Evolutionary conservation across 805 yeast genomes (phyloP).

Genomic region (Pichia manshurica): DNA sequence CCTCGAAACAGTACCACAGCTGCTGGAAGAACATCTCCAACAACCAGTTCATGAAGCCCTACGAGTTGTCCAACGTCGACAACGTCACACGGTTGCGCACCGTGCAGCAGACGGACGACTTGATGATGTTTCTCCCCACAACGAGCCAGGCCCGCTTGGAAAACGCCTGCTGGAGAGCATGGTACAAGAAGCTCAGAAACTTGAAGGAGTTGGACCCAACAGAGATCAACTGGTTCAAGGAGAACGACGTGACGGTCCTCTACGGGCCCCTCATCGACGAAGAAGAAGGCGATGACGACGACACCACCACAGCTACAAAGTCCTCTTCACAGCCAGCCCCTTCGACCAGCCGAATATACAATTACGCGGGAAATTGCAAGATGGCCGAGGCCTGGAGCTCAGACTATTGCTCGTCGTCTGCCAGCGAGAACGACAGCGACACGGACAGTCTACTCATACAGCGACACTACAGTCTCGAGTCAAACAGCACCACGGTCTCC

Average conservation of each 20-base stretch:
- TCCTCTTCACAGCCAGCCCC: neutral
- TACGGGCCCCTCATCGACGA: constrained; percentile 42
- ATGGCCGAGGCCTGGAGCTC: constrained; percentile 3
- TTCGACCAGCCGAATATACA: too few relatives aligned
- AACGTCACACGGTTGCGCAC: constrained; percentile 19
- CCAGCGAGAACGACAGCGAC: constrained; percentile 5
- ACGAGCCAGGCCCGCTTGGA: constrained; percentile 47
- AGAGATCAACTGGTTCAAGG: constrained; percentile 48
- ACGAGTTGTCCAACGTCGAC: constrained; percentile 27
- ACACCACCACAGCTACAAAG: neutral
- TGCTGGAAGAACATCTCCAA: constrained; percentile 39
- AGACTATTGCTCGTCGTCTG: neutral
- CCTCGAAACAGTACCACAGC: constrained; percentile 32
- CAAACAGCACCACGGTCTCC: constrained; percentile 3
- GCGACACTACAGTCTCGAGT: constrained; percentile 2
- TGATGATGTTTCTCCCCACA: constrained; percentile 31
- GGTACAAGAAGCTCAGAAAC: constrained; percentile 75
- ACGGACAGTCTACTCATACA: constrained; percentile 5
- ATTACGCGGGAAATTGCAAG: too few relatives aligned
- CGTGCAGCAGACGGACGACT: constrained; percentile 28
- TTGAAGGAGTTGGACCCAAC: constrained; percentile 42
- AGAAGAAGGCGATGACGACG: constrained; percentile 4
- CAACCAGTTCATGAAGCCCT: constrained; percentile 32
- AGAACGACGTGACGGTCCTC: constrained; percentile 48
- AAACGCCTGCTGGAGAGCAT: constrained; percentile 90